Base-by-base conservation (phyloP, 345 rosid species). In the Balakata baccata region DNA sequence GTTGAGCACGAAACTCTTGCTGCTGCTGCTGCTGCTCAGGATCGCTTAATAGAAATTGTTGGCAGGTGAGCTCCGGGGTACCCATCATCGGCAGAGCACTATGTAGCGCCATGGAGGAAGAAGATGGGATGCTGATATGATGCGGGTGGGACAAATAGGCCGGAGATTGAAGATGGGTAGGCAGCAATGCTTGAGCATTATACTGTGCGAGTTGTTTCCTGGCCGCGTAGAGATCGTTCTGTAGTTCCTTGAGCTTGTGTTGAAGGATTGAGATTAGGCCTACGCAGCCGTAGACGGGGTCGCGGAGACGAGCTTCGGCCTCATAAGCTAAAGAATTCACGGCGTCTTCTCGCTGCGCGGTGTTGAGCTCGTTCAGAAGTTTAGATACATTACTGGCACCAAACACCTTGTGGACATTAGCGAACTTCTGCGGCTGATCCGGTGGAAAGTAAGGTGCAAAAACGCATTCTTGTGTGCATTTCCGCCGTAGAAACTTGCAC, bases 201-300 rank as follows among this genome's bases (percentile, higher is more conserved):
- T 84, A 87, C 11, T 68, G 20, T 16, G 89, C 79, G 20, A 94
- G 82, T 41, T 94, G 93, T 77, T 88, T 87, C 77, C 79, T 86
- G 14, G 93, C 92, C 43, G 39, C 70, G 57, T 64, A 71, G 9
- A 91, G 85, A 74, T 86, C 91, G 6, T 7, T 58, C 52, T 87
- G 90, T 52, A 89, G 69, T 57, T 81, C 80, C 77, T 86, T 87
- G 2, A 89, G 88, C 47, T 78, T 78, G 37, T 89, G 95, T 58
- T 92, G 97, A 7, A 94, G 85, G 61, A 90, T 69, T 2, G 95
- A 84, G 73, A 94, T 89, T 20, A 86, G 76, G 6, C 96, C 93
- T 37, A 92, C 92, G 17, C 98, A 92, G 11, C 98, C 97, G 14
- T 94, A 92, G 18, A 94, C 92, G 1, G 96, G 98, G 57, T 94